These are phyloP conservation scores for Fusarium dlaminii DNA, from an alignment of 2,329 filamentous ascomycete species.

Conservation along the genomic window DNA sequence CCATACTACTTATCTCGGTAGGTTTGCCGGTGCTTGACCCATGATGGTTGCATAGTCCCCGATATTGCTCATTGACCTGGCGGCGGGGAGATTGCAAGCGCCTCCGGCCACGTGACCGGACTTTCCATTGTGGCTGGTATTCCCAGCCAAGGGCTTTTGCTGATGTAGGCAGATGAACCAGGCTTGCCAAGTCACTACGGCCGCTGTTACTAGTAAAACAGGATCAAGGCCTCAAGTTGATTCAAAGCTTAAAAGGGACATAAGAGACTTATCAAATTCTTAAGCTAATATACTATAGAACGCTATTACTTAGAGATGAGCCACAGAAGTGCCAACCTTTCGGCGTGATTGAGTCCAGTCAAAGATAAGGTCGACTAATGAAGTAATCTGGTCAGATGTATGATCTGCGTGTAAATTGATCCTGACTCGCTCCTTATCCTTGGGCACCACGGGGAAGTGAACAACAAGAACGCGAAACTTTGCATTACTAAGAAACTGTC, in stretches of 20 bases:
- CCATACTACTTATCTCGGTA: not conserved
- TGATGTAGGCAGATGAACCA: too few relatives aligned
- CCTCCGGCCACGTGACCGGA: not conserved
- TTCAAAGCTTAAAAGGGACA: too few relatives aligned
- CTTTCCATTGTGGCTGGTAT: too few relatives aligned
- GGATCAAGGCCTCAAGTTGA: too few relatives aligned
- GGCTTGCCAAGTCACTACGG: too few relatives aligned
- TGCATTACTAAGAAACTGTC: not conserved
- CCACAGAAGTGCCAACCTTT: accelerated
- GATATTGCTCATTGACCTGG: not conserved
- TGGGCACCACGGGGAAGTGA: not conserved
- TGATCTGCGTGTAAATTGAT: not conserved
- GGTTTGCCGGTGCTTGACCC: not conserved
- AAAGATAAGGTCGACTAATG: not conserved
- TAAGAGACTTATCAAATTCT: too few relatives aligned
- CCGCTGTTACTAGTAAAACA: too few relatives aligned
- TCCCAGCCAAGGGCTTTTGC: too few relatives aligned
- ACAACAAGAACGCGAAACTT: not conserved
- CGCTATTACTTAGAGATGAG: not conserved
- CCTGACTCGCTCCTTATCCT: not conserved
- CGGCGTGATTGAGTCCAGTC: not conserved
- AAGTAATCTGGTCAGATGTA: not conserved
- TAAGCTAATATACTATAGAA: too few relatives aligned
- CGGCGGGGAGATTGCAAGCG: not conserved
- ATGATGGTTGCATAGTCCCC: not conserved